These are phyloP conservation scores for Fragilariopsis cylindrus DNA, from an alignment of 108 stramenopile species.

Conservation along the genomic window DNA sequence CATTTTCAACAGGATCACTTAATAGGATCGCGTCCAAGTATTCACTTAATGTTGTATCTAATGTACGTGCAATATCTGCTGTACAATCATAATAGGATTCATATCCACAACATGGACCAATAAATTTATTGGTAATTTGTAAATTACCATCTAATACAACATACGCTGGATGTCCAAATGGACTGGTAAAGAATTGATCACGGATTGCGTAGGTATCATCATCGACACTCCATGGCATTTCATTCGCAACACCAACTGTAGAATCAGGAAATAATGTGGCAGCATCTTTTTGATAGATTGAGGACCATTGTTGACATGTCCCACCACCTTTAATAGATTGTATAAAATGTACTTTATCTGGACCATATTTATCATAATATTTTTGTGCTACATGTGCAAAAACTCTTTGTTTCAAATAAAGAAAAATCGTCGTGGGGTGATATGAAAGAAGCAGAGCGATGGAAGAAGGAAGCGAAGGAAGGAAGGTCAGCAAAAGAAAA, in stretches of 20 bases:
- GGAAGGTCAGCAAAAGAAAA: too few species aligned
- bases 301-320: constrained; percentile 39
- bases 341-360: constrained; percentile 33
- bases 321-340: constrained; percentile 50
- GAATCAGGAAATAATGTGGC: constrained; percentile 26
- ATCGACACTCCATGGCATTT: constrained; percentile 42
- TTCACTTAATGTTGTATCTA: constrained; percentile 33
- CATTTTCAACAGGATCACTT: neutral
- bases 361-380: constrained; percentile 29
- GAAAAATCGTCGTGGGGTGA: too few species aligned
- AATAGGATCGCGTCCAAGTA: constrained; percentile 31
- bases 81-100: constrained; percentile 42
- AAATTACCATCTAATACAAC: constrained; percentile 43
- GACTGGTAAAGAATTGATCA: constrained; percentile 47
- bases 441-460: too few species aligned
- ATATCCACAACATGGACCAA: constrained; percentile 60
- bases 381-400: constrained; percentile 46
- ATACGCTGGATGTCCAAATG: constrained; percentile 49
- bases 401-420: constrained; percentile 1
- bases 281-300: constrained; percentile 46
- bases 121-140: constrained; percentile 40
- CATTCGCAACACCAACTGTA: constrained; percentile 13
- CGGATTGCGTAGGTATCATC: constrained; percentile 32
- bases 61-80: constrained; percentile 33
- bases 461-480: too few species aligned